These are phyloP conservation scores for Cladophialophora bantiana DNA, from an alignment of 2,329 filamentous ascomycete species.

Conservation along the genomic window DNA sequence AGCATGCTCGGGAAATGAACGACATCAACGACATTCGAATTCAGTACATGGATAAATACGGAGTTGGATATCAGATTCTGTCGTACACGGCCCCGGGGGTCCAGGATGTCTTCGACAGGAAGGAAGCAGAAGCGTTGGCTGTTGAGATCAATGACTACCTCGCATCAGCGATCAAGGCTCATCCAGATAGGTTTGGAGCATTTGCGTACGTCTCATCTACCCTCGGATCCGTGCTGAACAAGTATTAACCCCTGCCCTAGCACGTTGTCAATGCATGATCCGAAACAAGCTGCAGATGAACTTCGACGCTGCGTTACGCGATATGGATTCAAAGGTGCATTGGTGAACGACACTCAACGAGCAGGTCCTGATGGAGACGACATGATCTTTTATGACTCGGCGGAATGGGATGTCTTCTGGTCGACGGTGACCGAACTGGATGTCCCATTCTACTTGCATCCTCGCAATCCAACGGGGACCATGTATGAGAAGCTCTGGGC, in stretches of 20 bases:
- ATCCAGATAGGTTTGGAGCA: constrained; percentile 50
- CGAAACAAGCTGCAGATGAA: constrained; percentile 49
- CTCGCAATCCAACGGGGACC: constrained; percentile 54
- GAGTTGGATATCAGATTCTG: constrained; percentile 43
- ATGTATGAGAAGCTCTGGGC: constrained; percentile 42
- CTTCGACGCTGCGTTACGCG: constrained; percentile 60
- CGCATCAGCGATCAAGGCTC: constrained; percentile 37
- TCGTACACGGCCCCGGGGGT: constrained; percentile 43
- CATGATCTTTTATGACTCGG: constrained; percentile 69
- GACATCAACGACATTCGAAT: constrained; percentile 35
- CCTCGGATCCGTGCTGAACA: neutral
- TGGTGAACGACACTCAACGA: constrained; percentile 69
- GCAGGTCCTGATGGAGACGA: constrained; percentile 64
- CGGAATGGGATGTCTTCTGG: constrained; percentile 61
- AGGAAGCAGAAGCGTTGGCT: constrained; percentile 41
- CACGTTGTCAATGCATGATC: constrained; percentile 54
- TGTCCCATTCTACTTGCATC: constrained; percentile 43
- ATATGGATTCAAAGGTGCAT: constrained; percentile 66
- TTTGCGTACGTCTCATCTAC: constrained; percentile 44
- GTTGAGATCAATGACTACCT: constrained; percentile 44
- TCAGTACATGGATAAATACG: constrained; percentile 40
- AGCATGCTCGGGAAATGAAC: constrained; percentile 64
- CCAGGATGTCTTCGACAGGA: constrained; percentile 41
- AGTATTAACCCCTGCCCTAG: neutral
- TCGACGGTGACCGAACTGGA: constrained; percentile 38